A percentile compares a stretch with the other conserved stretches of the same genome.
Evolutionary conservation across 768 basidiomycete genomes (phyloP).

Genomic region (Suillus brevipes): DNA sequence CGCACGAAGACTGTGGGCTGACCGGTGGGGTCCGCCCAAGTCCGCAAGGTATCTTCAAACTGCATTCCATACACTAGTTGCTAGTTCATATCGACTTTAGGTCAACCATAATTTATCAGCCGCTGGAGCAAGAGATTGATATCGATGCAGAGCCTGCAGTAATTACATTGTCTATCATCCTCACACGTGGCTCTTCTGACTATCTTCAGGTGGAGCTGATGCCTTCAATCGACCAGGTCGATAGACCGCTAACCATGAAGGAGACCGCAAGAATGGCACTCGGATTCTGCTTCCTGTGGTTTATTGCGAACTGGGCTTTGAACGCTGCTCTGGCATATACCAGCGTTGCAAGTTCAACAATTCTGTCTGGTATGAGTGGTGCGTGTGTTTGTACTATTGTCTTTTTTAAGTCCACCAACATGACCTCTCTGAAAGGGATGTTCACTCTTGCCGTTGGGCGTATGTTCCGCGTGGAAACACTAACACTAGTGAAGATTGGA

Average conservation of each 20-base stretch:
- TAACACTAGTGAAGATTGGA: slow-evolving; percentile 69
- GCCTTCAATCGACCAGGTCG: slow-evolving; percentile 14
- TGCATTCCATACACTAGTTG: not conserved
- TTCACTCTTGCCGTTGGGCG: slow-evolving; percentile 88
- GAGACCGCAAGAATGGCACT: slow-evolving; percentile 82
- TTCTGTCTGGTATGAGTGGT: slow-evolving; percentile 90
- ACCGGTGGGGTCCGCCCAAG: slow-evolving; percentile 4
- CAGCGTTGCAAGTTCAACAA: slow-evolving; percentile 91
- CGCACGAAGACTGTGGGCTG: slow-evolving; percentile 33
- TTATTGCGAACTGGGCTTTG: slow-evolving; percentile 89
- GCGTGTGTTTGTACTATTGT: slow-evolving; percentile 22
- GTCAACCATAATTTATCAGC: slow-evolving; percentile 24
- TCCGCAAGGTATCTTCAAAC: slow-evolving; percentile 13
- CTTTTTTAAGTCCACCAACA: not conserved
- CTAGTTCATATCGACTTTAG: slow-evolving; percentile 3
- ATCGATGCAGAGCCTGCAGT: slow-evolving; percentile 21
- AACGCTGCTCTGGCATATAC: slow-evolving; percentile 86
- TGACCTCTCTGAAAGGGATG: slow-evolving; percentile 59
- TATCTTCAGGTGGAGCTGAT: not conserved
- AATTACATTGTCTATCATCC: not conserved
- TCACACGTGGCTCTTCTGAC: not conserved
- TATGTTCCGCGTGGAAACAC: slow-evolving; percentile 74
- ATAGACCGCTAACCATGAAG: slow-evolving; percentile 50
- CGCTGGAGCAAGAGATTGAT: slow-evolving; percentile 19
- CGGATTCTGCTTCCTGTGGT: slow-evolving; percentile 88